Percentiles rank a stretch among this genome's conserved stretches.
Evolutionary conservation across 495 filamentous ascomycete genomes (phyloP).

Genomic region (Aspergillus sclerotioniger): DNA sequence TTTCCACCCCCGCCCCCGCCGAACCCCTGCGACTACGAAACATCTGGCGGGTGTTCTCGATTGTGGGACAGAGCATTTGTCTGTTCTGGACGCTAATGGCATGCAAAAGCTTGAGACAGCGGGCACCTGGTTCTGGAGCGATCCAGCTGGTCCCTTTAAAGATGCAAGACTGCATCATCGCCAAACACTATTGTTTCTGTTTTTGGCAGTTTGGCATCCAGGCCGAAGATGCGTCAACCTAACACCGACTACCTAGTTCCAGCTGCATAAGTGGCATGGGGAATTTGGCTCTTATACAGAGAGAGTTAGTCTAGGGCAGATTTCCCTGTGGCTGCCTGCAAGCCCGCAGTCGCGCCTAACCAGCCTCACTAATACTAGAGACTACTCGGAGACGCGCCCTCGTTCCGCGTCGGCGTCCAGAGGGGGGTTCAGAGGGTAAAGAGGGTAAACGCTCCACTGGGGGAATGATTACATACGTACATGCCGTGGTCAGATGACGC

Average conservation of each 20-base stretch:
- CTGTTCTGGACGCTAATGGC: neutral
- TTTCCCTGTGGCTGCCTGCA: slow-evolving; percentile 22
- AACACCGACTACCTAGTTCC: slow-evolving; percentile 8
- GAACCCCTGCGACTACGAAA: no score
- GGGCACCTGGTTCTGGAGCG: slow-evolving; percentile 2
- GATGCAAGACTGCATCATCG: slow-evolving; percentile 16
- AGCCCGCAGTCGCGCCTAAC: slow-evolving; percentile 22
- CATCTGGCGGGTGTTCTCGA: no score
- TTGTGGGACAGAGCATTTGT: neutral
- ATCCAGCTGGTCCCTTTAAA: neutral
- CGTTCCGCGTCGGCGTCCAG: slow-evolving; percentile 19
- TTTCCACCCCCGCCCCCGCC: no score
- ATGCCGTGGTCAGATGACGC: slow-evolving; percentile 13
- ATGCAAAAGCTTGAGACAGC: slow-evolving; percentile 2
- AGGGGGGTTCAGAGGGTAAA: neutral
- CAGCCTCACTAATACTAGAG: slow-evolving; percentile 18
- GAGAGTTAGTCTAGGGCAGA: slow-evolving; percentile 8
- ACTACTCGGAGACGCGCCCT: slow-evolving; percentile 26
- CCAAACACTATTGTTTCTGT: slow-evolving; percentile 17
- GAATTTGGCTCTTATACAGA: slow-evolving; percentile 6
- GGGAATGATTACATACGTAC: neutral
- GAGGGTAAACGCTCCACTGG: neutral
- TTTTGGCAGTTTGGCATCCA: slow-evolving; percentile 17
- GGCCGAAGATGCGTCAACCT: slow-evolving; percentile 7
- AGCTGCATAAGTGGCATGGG: slow-evolving; percentile 20